Percentiles rank a stretch among this genome's conserved stretches.
Evolutionary conservation across 73 alveolate genomes (phyloP).

Genomic region (Stentor roeselii): DNA sequence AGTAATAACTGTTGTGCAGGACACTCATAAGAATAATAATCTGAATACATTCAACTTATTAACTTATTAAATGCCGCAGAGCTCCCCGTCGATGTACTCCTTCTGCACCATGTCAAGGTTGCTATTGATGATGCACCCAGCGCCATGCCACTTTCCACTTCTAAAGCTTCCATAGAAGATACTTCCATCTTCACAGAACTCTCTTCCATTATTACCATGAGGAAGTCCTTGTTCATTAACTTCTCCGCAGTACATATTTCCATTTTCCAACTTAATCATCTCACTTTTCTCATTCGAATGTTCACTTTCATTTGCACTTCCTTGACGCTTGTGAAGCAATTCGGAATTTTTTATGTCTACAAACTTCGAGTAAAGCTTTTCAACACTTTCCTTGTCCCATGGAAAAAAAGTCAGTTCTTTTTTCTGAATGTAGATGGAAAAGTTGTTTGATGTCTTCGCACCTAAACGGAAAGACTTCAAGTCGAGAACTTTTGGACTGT

Average conservation of each 20-base stretch:
- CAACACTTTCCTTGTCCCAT: neutral
- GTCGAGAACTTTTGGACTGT: neutral
- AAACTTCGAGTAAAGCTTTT: neutral
- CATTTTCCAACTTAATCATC: slow-evolving; percentile 12
- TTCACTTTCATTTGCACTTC: neutral
- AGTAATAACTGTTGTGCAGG: too few species aligned
- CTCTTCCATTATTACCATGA: slow-evolving; percentile 27
- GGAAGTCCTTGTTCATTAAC: slow-evolving; percentile 30
- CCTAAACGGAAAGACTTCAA: neutral
- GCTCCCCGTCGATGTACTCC: slow-evolving; percentile 23
- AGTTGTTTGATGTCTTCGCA: neutral
- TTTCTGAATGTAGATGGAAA: neutral
- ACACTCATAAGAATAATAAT: too few species aligned
- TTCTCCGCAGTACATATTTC: slow-evolving; percentile 28
- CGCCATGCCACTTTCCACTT: slow-evolving; percentile 32
- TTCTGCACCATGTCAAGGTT: slow-evolving; percentile 21
- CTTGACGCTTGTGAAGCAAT: neutral
- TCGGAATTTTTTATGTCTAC: neutral
- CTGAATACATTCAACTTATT: too few species aligned
- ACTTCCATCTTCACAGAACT: slow-evolving; percentile 33
- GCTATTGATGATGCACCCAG: slow-evolving; percentile 3
- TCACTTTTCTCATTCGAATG: neutral
- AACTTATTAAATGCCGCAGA: slow-evolving; percentile 19
- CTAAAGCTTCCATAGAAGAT: slow-evolving; percentile 29
- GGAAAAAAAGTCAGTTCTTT: neutral